A percentile compares a stretch with the other conserved stretches of the same genome.
phyloP scores from a whole-genome alignment of 2,329 filamentous ascomycete genomes.

The Phoma sp. region DNA sequence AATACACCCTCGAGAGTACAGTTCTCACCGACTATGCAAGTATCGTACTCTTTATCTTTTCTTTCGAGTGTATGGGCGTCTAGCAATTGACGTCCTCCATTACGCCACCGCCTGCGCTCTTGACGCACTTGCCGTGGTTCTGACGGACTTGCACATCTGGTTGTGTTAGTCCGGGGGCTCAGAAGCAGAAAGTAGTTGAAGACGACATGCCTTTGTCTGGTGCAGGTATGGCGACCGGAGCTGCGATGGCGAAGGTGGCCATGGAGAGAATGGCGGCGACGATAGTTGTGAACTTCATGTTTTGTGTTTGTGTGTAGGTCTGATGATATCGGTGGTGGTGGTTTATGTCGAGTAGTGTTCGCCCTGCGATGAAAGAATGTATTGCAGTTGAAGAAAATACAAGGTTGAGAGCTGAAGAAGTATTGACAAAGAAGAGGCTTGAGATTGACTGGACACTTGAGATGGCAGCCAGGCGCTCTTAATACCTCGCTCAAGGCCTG shows the following conservation, averaged over 20 bases:
- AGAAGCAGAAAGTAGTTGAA: not conserved
- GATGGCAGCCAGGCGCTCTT: conserved; percentile 28
- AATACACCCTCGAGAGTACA: not conserved
- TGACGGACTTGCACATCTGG: conserved; percentile 37
- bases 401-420: conserved; percentile 18
- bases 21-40: not conserved
- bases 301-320: conserved; percentile 17
- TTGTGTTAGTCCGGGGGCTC: conserved; percentile 14
- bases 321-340: conserved; percentile 2
- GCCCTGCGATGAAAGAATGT: conserved; percentile 45
- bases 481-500: conserved; percentile 32
- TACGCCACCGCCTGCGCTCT: conserved; percentile 22
- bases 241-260: conserved; percentile 42
- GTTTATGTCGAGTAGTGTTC: conserved; percentile 24
- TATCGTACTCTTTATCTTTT: not conserved
- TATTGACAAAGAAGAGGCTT: conserved; percentile 23
- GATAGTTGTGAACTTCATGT: conserved; percentile 46
- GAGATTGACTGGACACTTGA: conserved; percentile 19
- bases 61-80: not conserved
- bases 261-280: conserved; percentile 44
- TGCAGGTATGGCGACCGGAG: conserved; percentile 39
- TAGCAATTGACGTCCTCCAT: conserved; percentile 36
- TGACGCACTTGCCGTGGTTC: conserved; percentile 49
- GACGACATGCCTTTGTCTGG: conserved; percentile 31
- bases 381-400: conserved; percentile 14